These are phyloP conservation scores for Astrothelium subdiscretum DNA, from an alignment of 495 filamentous ascomycete genomes.

Conservation along the genomic window DNA sequence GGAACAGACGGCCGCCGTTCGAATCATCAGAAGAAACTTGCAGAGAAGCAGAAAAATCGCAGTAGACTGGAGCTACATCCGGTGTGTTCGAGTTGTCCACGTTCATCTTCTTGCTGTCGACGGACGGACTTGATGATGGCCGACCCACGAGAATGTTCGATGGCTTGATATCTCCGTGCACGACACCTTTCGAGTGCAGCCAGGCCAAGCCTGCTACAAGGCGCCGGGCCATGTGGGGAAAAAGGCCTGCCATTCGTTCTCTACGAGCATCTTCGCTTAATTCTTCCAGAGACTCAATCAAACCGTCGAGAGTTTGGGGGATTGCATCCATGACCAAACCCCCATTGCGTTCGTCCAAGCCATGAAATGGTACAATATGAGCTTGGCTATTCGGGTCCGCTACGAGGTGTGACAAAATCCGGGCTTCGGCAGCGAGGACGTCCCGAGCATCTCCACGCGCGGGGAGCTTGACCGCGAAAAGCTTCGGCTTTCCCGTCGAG, in stretches of 20 bases:
- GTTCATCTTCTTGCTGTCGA: slow-evolving; percentile 11
- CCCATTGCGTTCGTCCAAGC: slow-evolving; percentile 36
- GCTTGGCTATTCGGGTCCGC: slow-evolving; percentile 23
- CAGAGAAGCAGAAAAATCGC: slow-evolving; percentile 51
- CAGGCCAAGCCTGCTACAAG: slow-evolving; percentile 41
- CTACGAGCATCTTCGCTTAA: slow-evolving; percentile 15
- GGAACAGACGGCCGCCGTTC: not conserved
- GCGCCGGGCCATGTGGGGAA: slow-evolving; percentile 33
- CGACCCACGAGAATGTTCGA: slow-evolving; percentile 38
- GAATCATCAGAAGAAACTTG: slow-evolving; percentile 15
- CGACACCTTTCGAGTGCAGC: slow-evolving; percentile 36
- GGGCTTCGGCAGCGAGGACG: slow-evolving; percentile 42
- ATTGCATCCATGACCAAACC: slow-evolving; percentile 45
- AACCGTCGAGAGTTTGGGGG: slow-evolving; percentile 38
- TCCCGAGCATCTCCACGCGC: slow-evolving; percentile 35
- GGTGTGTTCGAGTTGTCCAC: slow-evolving; percentile 19
- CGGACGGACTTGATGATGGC: not conserved
- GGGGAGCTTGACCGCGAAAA: slow-evolving; percentile 45
- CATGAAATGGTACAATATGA: slow-evolving; percentile 45
- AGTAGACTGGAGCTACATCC: slow-evolving; percentile 36
- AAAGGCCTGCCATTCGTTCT: slow-evolving; percentile 13
- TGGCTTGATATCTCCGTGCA: slow-evolving; percentile 50
- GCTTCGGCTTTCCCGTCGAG: slow-evolving; percentile 16
- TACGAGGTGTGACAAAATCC: slow-evolving; percentile 39
- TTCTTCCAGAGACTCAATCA: slow-evolving; percentile 28